phyloP scores from a whole-genome alignment of 2,329 filamentous ascomycete genomes.

The Talaromyces sp. region DNA sequence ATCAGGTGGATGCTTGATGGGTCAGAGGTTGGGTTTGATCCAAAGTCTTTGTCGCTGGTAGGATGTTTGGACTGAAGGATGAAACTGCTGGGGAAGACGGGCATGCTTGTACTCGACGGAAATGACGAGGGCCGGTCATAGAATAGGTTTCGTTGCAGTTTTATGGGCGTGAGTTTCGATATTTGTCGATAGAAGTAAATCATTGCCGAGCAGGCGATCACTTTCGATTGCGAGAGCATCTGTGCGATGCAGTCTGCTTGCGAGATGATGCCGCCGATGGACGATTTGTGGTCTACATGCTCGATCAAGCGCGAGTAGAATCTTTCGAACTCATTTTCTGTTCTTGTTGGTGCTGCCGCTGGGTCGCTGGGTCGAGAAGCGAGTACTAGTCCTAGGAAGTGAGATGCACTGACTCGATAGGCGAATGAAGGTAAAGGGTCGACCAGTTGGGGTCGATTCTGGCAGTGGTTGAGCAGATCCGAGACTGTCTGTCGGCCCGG shows the following conservation, averaged over 20 bases:
- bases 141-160: background rate
- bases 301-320: background rate
- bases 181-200: constrained; percentile 72
- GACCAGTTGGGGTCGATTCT: constrained; percentile 59
- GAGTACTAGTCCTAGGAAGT: constrained; percentile 70
- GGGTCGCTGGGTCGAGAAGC: constrained; percentile 7
- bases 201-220: constrained; percentile 31
- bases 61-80: constrained; percentile 3
- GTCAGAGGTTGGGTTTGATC: constrained; percentile 3
- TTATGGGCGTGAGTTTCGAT: constrained; percentile 43
- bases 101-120: background rate
- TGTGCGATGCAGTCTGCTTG: background rate
- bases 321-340: constrained; percentile 50
- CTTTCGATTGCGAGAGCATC: background rate
- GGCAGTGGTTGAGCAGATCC: constrained; percentile 55
- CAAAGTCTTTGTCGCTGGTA: background rate
- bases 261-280: background rate
- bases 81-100: constrained; percentile 5
- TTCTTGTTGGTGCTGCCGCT: background rate
- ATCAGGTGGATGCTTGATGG: constrained; percentile 3
- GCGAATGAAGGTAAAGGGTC: constrained; percentile 68
- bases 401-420: constrained; percentile 71
- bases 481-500: constrained; percentile 51
- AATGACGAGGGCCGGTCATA: background rate
- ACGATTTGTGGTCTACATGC: background rate